Percentiles rank a stretch among this genome's conserved stretches.
Evolutionary conservation across 2,329 filamentous ascomycete species (phyloP).

Genomic region (Penicillium aurantiogriseum): DNA sequence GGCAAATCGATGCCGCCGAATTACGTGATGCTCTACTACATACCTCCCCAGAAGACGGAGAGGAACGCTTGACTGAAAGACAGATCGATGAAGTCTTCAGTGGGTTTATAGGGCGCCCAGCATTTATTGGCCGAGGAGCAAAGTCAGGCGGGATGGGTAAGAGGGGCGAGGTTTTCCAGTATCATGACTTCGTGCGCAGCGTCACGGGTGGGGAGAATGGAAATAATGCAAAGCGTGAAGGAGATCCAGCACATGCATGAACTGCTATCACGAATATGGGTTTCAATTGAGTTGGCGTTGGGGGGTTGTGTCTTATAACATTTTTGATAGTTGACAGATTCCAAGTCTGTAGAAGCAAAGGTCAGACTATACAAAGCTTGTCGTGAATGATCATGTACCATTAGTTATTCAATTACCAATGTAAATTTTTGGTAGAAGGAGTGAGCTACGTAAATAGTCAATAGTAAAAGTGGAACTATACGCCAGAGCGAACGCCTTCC

Average conservation of each 20-base stretch:
- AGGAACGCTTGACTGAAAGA: constrained; percentile 60
- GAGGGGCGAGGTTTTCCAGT: constrained; percentile 86
- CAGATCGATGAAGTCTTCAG: constrained; percentile 86
- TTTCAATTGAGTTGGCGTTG: constrained; percentile 16
- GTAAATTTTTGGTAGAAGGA: not conserved
- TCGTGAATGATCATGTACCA: not conserved
- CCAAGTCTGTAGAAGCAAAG: not conserved
- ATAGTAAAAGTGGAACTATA: constrained; percentile 1
- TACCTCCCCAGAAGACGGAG: constrained; percentile 73
- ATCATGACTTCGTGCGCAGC: constrained; percentile 83
- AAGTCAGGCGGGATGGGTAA: constrained; percentile 54
- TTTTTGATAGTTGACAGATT: not conserved
- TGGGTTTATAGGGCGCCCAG: constrained; percentile 79
- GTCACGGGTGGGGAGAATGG: constrained; percentile 55
- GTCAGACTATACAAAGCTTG: not conserved
- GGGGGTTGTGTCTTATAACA: not conserved
- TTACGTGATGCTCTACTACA: constrained; percentile 78
- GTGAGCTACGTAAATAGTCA: not conserved
- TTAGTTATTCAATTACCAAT: not conserved
- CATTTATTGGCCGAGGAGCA: constrained; percentile 63
- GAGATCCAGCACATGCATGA: constrained; percentile 15
- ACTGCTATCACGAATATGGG: not conserved
- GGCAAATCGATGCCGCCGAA: constrained; percentile 81
- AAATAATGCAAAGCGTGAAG: constrained; percentile 25
- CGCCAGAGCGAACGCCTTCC: constrained; percentile 9